Evolutionary conservation across 2,329 filamentous ascomycete genomes (phyloP).

Genomic region (Ophiocordyceps australis): DNA sequence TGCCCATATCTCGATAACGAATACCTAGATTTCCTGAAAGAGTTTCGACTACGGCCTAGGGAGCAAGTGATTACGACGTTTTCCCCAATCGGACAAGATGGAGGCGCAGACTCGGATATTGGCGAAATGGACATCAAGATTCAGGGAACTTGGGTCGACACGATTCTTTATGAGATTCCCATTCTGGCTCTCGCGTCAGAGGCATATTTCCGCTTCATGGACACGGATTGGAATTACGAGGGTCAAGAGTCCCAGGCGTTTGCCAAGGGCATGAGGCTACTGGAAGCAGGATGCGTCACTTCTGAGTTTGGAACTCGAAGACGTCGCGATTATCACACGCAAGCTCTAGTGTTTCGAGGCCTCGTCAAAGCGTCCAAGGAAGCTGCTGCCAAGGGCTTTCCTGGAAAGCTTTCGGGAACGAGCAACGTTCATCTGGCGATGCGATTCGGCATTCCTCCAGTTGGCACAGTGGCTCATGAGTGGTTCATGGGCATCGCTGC

Average conservation of each 20-base stretch:
- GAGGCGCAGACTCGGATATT: constrained; percentile 42
- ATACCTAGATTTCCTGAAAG: constrained; percentile 67
- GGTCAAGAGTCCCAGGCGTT: constrained; percentile 76
- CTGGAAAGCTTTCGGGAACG: constrained; percentile 66
- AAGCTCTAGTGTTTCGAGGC: constrained; percentile 78
- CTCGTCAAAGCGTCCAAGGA: constrained; percentile 64
- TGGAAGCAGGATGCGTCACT: constrained; percentile 71
- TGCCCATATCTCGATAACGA: constrained; percentile 64
- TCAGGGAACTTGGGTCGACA: constrained; percentile 77
- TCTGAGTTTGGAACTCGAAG: constrained; percentile 89
- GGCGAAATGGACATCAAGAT: constrained; percentile 66
- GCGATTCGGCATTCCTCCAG: constrained; percentile 67
- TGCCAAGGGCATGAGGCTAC: constrained; percentile 57
- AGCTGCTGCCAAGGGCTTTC: constrained; percentile 41
- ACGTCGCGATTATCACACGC: constrained; percentile 84
- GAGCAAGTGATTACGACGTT: constrained; percentile 66
- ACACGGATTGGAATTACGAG: constrained; percentile 79
- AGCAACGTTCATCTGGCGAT: constrained; percentile 97
- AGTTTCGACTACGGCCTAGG: constrained; percentile 63
- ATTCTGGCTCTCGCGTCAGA: constrained; percentile 83
- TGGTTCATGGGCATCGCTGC: constrained; percentile 99
- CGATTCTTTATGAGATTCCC: constrained; percentile 95
- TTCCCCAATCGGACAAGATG: constrained; percentile 31
- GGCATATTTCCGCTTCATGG: constrained; percentile 93
- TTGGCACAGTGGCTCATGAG: constrained; percentile 86